Evolutionary conservation across 768 basidiomycete genomes (phyloP), one percentile per base, ranked within the genome.

Genomic region (Coprinellus micaceus): DNA sequence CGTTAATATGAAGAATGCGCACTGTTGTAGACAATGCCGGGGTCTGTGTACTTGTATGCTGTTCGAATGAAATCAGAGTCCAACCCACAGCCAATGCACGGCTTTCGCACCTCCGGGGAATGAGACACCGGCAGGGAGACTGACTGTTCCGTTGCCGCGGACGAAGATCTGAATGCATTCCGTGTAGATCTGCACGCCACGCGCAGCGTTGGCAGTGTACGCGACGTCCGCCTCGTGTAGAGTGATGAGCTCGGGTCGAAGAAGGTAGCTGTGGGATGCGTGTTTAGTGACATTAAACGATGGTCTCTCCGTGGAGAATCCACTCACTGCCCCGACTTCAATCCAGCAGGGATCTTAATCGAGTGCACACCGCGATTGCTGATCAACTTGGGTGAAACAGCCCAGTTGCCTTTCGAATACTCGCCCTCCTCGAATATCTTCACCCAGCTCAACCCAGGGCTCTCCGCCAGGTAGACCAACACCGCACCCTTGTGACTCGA

Each of bases 151-250:
- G 51, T 46, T 57, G 19, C 56, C 56, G 37, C 41, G 40, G 22
- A 57, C 56, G 13, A 28, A 33, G 57, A 80, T 67, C 62, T 81
- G 79, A 58, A 67, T 75, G 67, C 80, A 82, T 50, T 73, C 75
- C 67, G 76, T 77, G 66, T 79, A 79, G 58, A 77, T 69, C 67
- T 80, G 79, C 12, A 76, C 76, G 12, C 78, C 79, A n/a, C 79
- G 72, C 21, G 71, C 60, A 15, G 64, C 54, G 56, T 72, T 71
- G 24, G 60, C 44, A 24, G 61, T 60, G 47, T 71, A 71, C 4
- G 68, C 60, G 6, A 67, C 64, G 28, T 74, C 63, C 30, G 66
- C 70, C 54, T 72, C 72, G 58, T 72, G 71, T 5, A 71, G 65
- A 24, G 69, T 68, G 29, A 70, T 63, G 28, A 71, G 65, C 33